These are phyloP conservation scores for Rhynchospora tenuis DNA, from an alignment of 176 grass and related monocot species.

Conservation along the genomic window DNA sequence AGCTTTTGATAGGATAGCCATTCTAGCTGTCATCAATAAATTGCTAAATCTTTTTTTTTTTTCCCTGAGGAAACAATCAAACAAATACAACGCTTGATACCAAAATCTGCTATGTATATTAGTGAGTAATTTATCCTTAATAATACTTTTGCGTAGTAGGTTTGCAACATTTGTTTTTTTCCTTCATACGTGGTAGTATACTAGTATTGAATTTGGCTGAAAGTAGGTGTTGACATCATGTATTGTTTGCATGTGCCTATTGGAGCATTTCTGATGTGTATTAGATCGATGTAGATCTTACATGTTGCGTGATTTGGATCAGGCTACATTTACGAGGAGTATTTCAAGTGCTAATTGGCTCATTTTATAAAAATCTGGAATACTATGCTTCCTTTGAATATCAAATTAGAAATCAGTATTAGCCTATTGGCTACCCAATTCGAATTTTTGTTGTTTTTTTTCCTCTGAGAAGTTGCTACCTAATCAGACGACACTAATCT, in stretches of 20 bases:
- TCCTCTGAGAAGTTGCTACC: neutral
- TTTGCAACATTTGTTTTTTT: neutral
- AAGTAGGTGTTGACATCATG: constrained; percentile 1
- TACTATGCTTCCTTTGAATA: neutral
- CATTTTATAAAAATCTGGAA: neutral
- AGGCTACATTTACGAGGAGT: constrained; percentile 17
- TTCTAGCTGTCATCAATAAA: neutral
- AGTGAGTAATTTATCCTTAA: neutral
- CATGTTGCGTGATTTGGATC: constrained; percentile 4
- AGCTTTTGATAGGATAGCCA: constrained; percentile 9
- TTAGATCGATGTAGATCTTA: constrained; percentile 11
- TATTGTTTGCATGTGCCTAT: constrained; percentile 17
- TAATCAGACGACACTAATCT: constrained; percentile 1
- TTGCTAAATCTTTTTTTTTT: neutral
- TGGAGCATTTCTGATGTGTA: neutral
- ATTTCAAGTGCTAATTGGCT: neutral
- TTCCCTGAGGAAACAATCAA: neutral
- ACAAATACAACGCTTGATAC: neutral
- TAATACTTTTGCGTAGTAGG: neutral
- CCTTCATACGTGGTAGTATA: neutral
- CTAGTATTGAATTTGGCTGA: neutral
- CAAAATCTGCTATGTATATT: neutral
- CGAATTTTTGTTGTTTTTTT: neutral
- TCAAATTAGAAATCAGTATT: neutral
- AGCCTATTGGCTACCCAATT: neutral